Conservation (phyloP, 768 basidiomycete genomes). For the Vishniacozyma victoriae region DNA sequence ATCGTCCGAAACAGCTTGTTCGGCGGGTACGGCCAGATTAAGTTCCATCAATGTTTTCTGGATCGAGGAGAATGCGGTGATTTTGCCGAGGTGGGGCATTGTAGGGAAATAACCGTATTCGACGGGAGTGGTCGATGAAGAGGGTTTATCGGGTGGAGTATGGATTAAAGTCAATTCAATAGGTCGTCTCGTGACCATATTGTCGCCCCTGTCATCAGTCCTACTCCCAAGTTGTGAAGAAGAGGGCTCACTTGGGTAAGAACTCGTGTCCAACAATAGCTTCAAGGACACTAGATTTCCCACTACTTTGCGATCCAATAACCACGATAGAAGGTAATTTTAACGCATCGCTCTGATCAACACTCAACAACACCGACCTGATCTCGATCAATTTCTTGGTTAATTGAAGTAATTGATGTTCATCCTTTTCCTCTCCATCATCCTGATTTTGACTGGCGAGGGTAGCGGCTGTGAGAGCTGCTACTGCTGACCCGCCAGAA, state of each 20-base stretch:
- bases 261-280: constrained; percentile 98
- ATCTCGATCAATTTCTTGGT: constrained; percentile 96
- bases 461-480: constrained; percentile 29
- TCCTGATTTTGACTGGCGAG: constrained; percentile 40
- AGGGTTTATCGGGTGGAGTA: constrained; percentile 58
- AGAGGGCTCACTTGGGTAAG: constrained; percentile 76
- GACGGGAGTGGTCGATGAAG: constrained; percentile 51
- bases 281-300: constrained; percentile 95
- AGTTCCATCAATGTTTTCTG: constrained; percentile 90
- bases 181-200: constrained; percentile 98
- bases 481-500: constrained; percentile 21
- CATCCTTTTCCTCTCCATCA: constrained; percentile 43
- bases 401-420: constrained; percentile 85
- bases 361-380: constrained; percentile 83
- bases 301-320: constrained; percentile 95
- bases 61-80: constrained; percentile 84
- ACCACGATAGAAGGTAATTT: constrained; percentile 97
- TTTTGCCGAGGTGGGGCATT: constrained; percentile 71
- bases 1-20: constrained; percentile 84
- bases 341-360: constrained; percentile 89
- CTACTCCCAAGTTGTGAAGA: background rate
- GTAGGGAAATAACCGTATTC: constrained; percentile 95
- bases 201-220: constrained; percentile 67
- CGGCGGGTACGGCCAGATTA: constrained; percentile 84
- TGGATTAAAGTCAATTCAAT: constrained; percentile 97